A percentile compares a stretch with the other conserved stretches of the same genome.
Conservation (phyloP, 2,329 filamentous ascomycete genomes). For the Colletotrichum theobromicola region DNA sequence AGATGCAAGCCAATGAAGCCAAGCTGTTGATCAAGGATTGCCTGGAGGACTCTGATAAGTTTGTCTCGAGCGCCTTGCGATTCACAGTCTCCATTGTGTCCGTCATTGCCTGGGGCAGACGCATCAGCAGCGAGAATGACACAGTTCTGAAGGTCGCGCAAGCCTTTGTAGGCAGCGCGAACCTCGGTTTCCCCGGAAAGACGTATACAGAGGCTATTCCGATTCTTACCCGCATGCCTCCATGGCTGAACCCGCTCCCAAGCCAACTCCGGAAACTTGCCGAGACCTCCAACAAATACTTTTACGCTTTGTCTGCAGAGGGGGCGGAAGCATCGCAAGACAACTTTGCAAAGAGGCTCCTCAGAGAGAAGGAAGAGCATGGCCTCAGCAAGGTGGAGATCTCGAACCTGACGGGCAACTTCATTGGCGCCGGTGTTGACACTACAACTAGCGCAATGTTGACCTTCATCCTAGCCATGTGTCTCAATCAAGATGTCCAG, state of each 20-base stretch:
- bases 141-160: not conserved
- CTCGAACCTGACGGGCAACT: not conserved
- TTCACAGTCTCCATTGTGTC: not conserved
- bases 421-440: not conserved
- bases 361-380: not conserved
- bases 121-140: not conserved
- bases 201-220: not conserved
- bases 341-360: not conserved
- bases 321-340: not conserved
- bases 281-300: not conserved
- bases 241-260: not conserved
- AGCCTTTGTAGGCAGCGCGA: not conserved
- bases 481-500: not conserved
- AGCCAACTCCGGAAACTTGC: not conserved
- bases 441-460: not conserved
- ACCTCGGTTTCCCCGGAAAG: not conserved
- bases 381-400: not conserved
- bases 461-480: not conserved
- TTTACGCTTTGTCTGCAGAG: not conserved
- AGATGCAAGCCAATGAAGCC: not conserved
- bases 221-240: not conserved
- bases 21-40: not conserved
- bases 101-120: not conserved
- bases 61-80: not conserved
- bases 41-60: not conserved